A percentile compares a stretch with the other conserved stretches of the same genome.
Evolutionary conservation across 495 filamentous ascomycete genomes (phyloP).

Genomic region (Evernia prunastri): DNA sequence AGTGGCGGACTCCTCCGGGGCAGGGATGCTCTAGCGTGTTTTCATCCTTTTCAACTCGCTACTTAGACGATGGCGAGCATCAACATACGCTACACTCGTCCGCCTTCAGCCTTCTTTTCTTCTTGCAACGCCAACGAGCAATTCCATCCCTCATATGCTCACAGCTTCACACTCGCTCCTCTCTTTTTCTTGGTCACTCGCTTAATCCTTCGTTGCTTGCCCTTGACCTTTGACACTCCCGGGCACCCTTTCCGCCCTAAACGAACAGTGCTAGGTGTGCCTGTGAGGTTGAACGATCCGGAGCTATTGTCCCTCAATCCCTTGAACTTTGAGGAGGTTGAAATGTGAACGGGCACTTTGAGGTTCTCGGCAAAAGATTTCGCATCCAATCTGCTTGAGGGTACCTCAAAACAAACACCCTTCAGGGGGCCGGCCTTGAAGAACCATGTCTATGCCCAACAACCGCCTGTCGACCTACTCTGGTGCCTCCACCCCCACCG

Average conservation of each 20-base stretch:
- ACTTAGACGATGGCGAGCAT: background rate
- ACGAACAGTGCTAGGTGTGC: background rate
- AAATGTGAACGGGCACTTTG: background rate
- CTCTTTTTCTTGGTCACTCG: background rate
- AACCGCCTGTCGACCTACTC: slow-evolving; percentile 86
- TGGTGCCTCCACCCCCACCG: slow-evolving; percentile 55
- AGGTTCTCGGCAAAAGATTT: background rate
- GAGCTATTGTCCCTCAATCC: background rate
- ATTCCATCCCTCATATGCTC: background rate
- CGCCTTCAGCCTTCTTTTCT: background rate
- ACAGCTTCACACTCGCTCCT: background rate
- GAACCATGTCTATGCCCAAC: slow-evolving; percentile 52
- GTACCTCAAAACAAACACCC: background rate
- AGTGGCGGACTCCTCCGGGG: background rate
- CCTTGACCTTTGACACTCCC: too few species aligned
- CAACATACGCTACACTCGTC: too few species aligned
- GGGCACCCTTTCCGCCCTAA: background rate
- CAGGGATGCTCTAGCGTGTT: background rate
- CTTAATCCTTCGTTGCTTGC: background rate
- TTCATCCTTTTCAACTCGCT: background rate
- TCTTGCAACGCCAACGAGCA: background rate
- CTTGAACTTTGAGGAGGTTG: background rate
- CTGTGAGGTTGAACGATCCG: background rate
- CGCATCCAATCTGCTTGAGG: background rate
- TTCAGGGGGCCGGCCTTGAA: background rate